Conservation (phyloP, 163 green algal genomes). For the Chloromonas sp. region DNA sequence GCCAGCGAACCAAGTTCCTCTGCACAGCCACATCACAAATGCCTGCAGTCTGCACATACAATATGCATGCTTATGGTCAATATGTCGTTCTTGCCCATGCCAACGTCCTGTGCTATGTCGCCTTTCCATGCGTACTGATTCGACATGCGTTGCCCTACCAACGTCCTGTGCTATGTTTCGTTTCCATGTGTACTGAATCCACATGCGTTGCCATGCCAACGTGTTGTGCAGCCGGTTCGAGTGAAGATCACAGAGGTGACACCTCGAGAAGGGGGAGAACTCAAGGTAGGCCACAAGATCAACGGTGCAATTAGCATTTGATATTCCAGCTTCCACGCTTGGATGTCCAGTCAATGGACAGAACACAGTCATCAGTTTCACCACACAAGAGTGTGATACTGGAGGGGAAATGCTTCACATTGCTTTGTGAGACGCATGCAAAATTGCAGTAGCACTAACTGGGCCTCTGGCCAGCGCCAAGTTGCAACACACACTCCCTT, state of each 20-base stretch:
- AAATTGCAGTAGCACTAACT: too few relatives aligned
- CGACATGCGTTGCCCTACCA: not conserved
- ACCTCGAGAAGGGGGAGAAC: constrained; percentile 19
- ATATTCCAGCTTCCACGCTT: not conserved
- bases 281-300: not conserved
- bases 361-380: not conserved
- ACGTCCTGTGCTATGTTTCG: not conserved
- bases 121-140: not conserved
- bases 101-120: too few relatives aligned
- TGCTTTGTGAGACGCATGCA: not conserved
- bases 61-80: not conserved
- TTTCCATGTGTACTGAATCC: not conserved
- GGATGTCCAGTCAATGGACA: not conserved
- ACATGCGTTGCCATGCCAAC: not conserved
- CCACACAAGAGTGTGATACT: not conserved
- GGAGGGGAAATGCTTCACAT: not conserved
- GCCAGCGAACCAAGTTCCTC: too few relatives aligned
- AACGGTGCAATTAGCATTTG: not conserved
- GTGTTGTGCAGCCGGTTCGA: constrained; percentile 40
- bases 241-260: constrained; percentile 67
- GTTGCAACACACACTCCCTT: too few relatives aligned
- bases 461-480: too few relatives aligned
- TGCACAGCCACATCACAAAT: not conserved
- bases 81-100: not conserved
- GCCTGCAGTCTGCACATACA: not conserved